Conservation (phyloP, 768 basidiomycete genomes). For the Auricularia cornea region DNA sequence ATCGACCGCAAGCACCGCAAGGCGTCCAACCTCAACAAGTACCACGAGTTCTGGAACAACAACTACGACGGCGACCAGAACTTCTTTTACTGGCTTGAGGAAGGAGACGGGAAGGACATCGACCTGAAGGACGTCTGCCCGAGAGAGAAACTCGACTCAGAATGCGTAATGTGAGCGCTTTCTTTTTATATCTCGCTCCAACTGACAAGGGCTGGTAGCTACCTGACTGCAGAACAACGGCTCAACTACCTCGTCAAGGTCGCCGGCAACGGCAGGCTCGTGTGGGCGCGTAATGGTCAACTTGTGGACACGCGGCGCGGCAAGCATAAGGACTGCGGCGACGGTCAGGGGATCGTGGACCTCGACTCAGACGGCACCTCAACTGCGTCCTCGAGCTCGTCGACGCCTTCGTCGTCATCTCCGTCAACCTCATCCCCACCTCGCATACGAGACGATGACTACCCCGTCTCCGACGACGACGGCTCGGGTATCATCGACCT, state of each 20-base stretch:
- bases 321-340: constrained; percentile 53
- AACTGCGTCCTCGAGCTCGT: not conserved
- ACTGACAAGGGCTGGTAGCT: constrained; percentile 26
- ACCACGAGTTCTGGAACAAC: not conserved
- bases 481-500: not conserved
- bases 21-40: not conserved
- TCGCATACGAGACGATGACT: not conserved
- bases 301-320: constrained; percentile 54
- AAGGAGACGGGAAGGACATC: constrained; percentile 47
- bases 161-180: constrained; percentile 15
- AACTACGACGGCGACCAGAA: not conserved
- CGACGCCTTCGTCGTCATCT: not conserved
- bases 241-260: constrained; percentile 58
- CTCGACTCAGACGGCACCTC: not conserved
- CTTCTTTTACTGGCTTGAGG: constrained; percentile 39
- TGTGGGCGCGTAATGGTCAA: constrained; percentile 50
- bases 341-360: constrained; percentile 42
- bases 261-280: constrained; percentile 42
- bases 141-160: constrained; percentile 50
- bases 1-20: not conserved
- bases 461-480: not conserved
- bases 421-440: no score
- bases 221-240: constrained; percentile 51
- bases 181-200: constrained; percentile 37
- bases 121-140: constrained; percentile 47